Evolutionary conservation across 345 rosid genomes (phyloP), one percentile per base, ranked within the genome.

Genomic region (Chamaenerion angustifolium): DNA sequence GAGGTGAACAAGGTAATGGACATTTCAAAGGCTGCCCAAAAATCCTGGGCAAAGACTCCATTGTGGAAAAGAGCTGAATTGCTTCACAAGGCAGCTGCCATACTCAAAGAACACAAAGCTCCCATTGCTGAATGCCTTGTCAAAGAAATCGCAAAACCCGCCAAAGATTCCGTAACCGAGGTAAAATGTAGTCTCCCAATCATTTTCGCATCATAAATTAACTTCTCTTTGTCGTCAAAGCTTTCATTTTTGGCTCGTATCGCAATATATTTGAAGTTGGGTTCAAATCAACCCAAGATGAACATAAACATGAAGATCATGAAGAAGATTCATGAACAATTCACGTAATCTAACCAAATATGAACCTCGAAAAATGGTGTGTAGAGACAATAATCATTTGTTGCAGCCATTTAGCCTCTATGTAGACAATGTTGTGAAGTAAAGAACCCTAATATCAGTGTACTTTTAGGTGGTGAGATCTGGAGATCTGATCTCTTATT

Each of bases 51-150:
- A 4, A 92, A 81, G 73, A 92, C 95, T 49, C 98, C 98, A 6
- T 70, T 92, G 11, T 92, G 98, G 98, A 92, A 82, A 77, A 69
- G 98, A 71, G 95, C 96, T 6, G 96, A 92, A 77, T 90, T 84
- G 2, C 98, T 92, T 53, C 98, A 92, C 72, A 87, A 76, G 51
- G 98, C 95, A 43, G 98, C 95, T 17, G 87, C 95, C 0, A 74
- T 92, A 31, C 81, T 92, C 44, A 92, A 87, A 68, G 82, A 75
- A 56, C 87, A 87, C 75, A 92, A 82, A 64, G 65, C 71, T 41
- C 84, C 95, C 11, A 76, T 92, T 48, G 94, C 95, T 10, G 96
- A 87, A 55, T 92, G 93, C 63, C 74, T 92, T 18, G 85, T 92
- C 16, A 87, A 92, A 50, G 96, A 92, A 67, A 92, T 92, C 40